phyloP scores from a whole-genome alignment of 2,329 filamentous ascomycete genomes.

The Nemania bipapillata region DNA sequence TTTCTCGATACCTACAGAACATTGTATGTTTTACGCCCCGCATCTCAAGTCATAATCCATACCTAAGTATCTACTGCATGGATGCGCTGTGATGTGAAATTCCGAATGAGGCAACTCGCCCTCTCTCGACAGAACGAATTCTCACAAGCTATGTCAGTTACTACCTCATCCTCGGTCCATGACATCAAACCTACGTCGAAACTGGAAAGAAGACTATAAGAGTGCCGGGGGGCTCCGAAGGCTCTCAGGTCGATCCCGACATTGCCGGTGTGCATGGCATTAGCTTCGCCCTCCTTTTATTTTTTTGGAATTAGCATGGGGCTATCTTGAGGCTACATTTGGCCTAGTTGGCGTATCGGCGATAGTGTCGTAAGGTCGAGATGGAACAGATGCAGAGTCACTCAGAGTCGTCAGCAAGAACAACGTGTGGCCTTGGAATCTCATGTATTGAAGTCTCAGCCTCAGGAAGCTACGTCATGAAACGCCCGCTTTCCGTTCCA shows the following conservation, averaged over 20 bases:
- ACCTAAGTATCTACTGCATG: background rate
- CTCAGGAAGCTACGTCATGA: background rate
- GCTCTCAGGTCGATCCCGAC: slow-evolving; percentile 9
- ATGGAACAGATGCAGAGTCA: background rate
- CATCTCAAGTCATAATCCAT: background rate
- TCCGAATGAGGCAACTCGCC: background rate
- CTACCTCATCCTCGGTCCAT: background rate
- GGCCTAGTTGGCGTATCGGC: background rate
- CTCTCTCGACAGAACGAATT: background rate
- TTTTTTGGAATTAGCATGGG: slow-evolving; percentile 20
- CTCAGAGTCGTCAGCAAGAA: background rate
- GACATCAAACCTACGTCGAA: background rate
- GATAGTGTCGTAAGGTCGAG: background rate
- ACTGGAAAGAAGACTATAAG: slow-evolving; percentile 10
- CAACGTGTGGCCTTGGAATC: background rate
- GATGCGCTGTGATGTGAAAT: background rate
- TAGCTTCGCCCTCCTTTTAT: slow-evolving; percentile 10
- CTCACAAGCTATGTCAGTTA: background rate
- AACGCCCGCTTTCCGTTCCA: background rate
- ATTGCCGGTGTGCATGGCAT: background rate
- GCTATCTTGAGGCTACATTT: slow-evolving; percentile 5
- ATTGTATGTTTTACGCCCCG: too few relatives aligned
- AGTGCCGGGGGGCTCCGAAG: slow-evolving; percentile 13
- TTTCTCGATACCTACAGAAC: too few relatives aligned
- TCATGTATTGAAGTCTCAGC: background rate